Evolutionary conservation across 768 basidiomycete genomes (phyloP), one percentile per base, ranked within the genome.

Genomic region (Mycena haematopus): DNA sequence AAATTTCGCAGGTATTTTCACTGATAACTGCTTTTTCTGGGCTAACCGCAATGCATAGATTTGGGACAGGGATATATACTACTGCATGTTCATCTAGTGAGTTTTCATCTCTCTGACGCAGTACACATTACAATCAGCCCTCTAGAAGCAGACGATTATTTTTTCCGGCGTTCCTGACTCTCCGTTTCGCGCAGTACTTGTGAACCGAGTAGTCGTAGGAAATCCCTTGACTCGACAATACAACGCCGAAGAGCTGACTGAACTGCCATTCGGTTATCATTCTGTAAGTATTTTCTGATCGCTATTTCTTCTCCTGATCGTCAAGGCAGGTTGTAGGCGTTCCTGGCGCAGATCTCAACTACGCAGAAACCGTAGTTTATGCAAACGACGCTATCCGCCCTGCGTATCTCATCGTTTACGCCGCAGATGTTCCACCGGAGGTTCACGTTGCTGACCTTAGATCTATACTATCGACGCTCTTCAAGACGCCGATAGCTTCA

Each of bases 41-140:
- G 22, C 27, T n/a, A 21, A 8, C 24, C 10, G 9, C 25, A 45
- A 22, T 58, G 19, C 57, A 36, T 66, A 86, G 88, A 63, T 90
- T 90, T 70, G 88, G 88, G n/a, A 79, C 77, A 7, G 89, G 88
- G 3, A 88, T 90, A 45, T 90, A 90, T 69, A 86, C 85, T 1
- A 86, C 86, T 15, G 69, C 82, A 2, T 87, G 86, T 69, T 88
- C 88, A 15, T 89, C 87, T 7, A 90, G 88, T 88, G 67, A 51
- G 82, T 75, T 21, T n/a, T 46, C 21, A 45, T 50, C 21, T 24
- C 6, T 36, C 36, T 29, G 38, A 49, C 27, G 10, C 17, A 25
- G 15, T 0, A 15, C 13, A 36, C 0, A 13, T 50, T 60, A 22
- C 47, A 46, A 61, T 44, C 46, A 58, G 64, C 36, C 9, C 62